Evolutionary conservation across 208 protist genomes (phyloP), one percentile per base, ranked within the genome.

Genomic region (Endotrypanum monterogeii): DNA sequence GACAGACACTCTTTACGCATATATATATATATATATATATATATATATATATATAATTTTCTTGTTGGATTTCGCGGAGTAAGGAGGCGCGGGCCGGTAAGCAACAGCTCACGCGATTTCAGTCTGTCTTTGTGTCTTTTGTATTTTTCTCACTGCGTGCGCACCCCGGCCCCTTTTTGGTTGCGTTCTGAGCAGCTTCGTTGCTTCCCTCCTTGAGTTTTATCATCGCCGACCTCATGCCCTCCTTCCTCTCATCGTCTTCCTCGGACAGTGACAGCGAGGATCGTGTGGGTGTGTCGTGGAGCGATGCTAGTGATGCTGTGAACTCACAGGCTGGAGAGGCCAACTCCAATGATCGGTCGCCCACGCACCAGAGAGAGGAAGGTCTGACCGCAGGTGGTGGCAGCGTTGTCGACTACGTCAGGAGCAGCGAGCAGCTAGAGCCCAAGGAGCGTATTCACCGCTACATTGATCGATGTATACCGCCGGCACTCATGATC

Each of bases 401-500:
- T 48, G 44, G 44, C 20, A 30, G 32, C 48, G 30, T 28, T 35
- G 44, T 25, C 28, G 48, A 58, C 18, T 4, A 37, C 52, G 67
- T 48, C 28, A 39, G 25, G 35, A 54, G 39, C 12, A 39, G 20
- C 52, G 39, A 35, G 37, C 39, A 8, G 8, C 65, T 80, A 16
- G 44, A 55, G 28, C 63, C 55, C 5, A 54, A 25, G 30, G 76
- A 80, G 55, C 70, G 70, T 20, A 80, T 80, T n/a, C 76, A 80
- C 23, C 76, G 70, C 8, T 80, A 72, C 65, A 58, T 80, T 9
- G 76, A 80, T 28, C 70, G 68, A 32, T 80, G 76, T 23, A 57
- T 80, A 8, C 46, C 76, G 9, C 69, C 76, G 6, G 61, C 46
- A 8, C 44, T 80, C 6, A 25, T 80, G 11, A 11, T n/a, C 55